Conservation (phyloP, 805 yeast genomes). For the Saccharomycodes ludwigii region DNA sequence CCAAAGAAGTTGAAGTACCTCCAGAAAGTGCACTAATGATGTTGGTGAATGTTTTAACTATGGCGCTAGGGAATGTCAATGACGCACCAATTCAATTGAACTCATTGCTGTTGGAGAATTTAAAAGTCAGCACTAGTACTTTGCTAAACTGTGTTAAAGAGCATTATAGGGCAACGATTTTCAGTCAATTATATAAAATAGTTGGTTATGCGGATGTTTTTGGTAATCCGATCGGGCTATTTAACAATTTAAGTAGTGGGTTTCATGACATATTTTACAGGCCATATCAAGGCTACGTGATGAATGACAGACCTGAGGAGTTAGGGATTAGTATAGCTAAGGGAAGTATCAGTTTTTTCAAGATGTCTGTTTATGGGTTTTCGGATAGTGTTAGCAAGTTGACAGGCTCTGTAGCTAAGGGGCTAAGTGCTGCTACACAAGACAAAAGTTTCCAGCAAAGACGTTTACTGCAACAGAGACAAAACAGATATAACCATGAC, state of each 20-base stretch:
- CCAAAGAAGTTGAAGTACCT: conserved; percentile 3
- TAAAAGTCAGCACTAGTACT: conserved; percentile 72
- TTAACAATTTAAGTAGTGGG: conserved; percentile 87
- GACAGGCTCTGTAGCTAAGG: conserved; percentile 91
- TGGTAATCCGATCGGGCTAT: conserved; percentile 95
- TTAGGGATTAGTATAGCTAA: conserved; percentile 90
- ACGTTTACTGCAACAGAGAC: conserved; percentile 58
- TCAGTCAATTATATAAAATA: conserved; percentile 84
- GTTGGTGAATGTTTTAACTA: conserved; percentile 70
- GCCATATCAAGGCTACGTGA: conserved; percentile 89
- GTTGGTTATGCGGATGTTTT: conserved; percentile 92
- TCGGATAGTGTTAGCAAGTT: conserved; percentile 89
- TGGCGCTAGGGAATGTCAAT: conserved; percentile 95
- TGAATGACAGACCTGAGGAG: conserved; percentile 93
- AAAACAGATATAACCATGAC: conserved; percentile 77
- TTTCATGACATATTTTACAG: conserved; percentile 93
- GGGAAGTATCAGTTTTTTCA: conserved; percentile 88
- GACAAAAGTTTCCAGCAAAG: conserved; percentile 76
- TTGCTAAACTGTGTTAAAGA: conserved; percentile 58
- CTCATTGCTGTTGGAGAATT: conserved; percentile 77
- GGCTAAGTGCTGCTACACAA: conserved; percentile 80
- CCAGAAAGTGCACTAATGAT: conserved; percentile 41
- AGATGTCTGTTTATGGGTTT: conserved; percentile 88
- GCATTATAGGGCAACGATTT: conserved; percentile 85
- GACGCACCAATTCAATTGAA: conserved; percentile 91